Evolutionary conservation across 768 basidiomycete genomes (phyloP).

Genomic region (Naganishia antarctica): DNA sequence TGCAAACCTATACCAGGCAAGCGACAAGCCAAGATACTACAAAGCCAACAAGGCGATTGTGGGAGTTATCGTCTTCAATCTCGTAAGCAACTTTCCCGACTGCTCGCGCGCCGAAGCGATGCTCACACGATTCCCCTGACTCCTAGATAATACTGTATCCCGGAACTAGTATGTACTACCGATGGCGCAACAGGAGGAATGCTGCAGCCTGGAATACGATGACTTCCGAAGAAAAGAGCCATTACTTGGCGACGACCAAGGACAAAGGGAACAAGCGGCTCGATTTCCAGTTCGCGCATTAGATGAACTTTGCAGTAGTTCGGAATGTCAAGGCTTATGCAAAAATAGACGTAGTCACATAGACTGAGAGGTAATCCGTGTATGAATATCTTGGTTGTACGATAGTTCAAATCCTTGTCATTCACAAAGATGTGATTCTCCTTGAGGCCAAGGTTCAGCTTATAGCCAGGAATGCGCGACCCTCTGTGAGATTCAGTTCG

Average conservation of each 20-base stretch:
- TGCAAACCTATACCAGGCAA: conserved; percentile 34
- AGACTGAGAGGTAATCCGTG: too few relatives aligned
- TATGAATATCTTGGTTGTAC: too few relatives aligned
- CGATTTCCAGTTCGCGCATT: conserved; percentile 36
- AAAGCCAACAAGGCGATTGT: conserved; percentile 46
- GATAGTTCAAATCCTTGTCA: too few relatives aligned
- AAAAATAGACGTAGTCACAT: neutral
- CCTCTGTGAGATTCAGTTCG: too few relatives aligned
- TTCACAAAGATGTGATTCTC: too few relatives aligned
- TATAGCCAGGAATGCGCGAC: too few relatives aligned
- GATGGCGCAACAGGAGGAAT: conserved; percentile 37
- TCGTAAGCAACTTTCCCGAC: conserved; percentile 35
- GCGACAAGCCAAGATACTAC: conserved; percentile 35
- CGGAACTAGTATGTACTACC: conserved; percentile 42
- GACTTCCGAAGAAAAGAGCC: conserved; percentile 37
- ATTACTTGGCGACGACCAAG: conserved; percentile 46
- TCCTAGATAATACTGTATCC: conserved; percentile 37
- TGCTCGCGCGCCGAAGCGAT: too few relatives aligned
- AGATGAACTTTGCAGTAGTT: neutral
- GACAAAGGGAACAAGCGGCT: conserved; percentile 44
- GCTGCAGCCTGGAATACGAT: conserved; percentile 43
- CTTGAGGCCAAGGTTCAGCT: too few relatives aligned
- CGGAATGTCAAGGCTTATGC: neutral
- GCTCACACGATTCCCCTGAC: neutral
- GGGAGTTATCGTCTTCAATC: conserved; percentile 45